These are phyloP conservation scores for Debaryomyces singareniensis DNA, from an alignment of 1,139 yeast genomes.

Conservation along the genomic window DNA sequence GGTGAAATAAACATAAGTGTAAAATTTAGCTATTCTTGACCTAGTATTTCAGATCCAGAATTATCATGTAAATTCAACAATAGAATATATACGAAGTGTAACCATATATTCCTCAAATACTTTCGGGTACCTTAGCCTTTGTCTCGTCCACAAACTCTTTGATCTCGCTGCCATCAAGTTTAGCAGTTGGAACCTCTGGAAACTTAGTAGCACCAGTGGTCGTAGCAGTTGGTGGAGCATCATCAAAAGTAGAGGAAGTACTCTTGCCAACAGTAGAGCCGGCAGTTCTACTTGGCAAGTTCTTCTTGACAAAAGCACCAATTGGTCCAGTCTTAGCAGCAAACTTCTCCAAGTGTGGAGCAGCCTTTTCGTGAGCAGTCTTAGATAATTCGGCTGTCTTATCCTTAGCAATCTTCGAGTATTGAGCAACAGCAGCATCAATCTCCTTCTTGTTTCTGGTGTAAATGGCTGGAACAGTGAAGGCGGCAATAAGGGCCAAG, in stretches of 20 bases:
- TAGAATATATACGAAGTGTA: too few species aligned
- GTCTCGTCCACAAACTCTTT: conserved; percentile 21
- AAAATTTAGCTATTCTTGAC: too few species aligned
- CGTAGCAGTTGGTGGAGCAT: conserved; percentile 14
- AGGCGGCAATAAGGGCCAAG: conserved; percentile 52
- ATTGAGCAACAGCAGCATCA: conserved; percentile 63
- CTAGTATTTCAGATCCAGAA: too few species aligned
- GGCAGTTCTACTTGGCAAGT: conserved; percentile 66
- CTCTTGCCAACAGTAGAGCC: conserved; percentile 58
- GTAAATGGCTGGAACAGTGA: conserved; percentile 75
- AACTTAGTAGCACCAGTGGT: conserved; percentile 26
- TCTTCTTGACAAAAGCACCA: conserved; percentile 46
- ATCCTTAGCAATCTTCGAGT: conserved; percentile 48
- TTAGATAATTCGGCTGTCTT: conserved; percentile 49
- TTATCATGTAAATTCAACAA: too few species aligned
- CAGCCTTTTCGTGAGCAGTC: conserved; percentile 50
- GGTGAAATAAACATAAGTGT: too few species aligned
- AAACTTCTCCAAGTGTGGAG: conserved; percentile 37
- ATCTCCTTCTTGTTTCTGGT: conserved; percentile 70
- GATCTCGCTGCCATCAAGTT: conserved; percentile 8
- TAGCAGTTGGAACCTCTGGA: conserved; percentile 46
- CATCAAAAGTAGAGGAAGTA: conserved; percentile 16
- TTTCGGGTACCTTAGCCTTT: conserved; percentile 6
- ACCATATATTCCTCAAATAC: too few species aligned
- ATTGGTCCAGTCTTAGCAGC: conserved; percentile 62